Conservation (phyloP, 805 yeast genomes). For the Candida orba region DNA sequence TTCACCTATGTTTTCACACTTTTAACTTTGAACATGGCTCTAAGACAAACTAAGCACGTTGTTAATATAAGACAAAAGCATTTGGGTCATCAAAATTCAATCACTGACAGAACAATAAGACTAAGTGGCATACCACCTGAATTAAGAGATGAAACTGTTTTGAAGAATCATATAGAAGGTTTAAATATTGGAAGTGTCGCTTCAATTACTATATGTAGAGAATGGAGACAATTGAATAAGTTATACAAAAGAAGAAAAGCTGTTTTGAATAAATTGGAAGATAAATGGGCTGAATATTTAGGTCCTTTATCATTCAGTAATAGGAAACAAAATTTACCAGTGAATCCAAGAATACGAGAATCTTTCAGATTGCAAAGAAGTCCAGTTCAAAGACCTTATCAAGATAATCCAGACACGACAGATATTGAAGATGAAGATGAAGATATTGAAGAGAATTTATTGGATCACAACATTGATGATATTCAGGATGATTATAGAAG, state of each 20-base stretch:
- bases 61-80: constrained; percentile 73
- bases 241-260: constrained; percentile 53
- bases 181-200: constrained; percentile 77
- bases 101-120: constrained; percentile 86
- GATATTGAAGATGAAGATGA: constrained; percentile 5
- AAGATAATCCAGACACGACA: constrained; percentile 7
- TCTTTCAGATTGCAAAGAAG: constrained; percentile 17
- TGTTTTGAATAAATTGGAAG: constrained; percentile 54
- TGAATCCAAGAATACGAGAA: constrained; percentile 18
- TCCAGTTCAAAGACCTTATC: constrained; percentile 9
- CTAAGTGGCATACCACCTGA: constrained; percentile 85
- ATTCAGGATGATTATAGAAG: constrained; percentile 17
- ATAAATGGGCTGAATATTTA: constrained; percentile 63
- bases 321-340: constrained; percentile 16
- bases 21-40: constrained; percentile 50
- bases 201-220: constrained; percentile 71
- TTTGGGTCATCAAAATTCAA: constrained; percentile 78
- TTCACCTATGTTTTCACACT: constrained; percentile 84
- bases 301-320: constrained; percentile 28
- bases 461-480: constrained; percentile 4
- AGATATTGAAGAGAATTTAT: constrained; percentile 8
- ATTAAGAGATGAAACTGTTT: constrained; percentile 60
- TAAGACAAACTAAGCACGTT: constrained; percentile 65
- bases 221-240: constrained; percentile 71
- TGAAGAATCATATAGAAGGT: constrained; percentile 69